These are phyloP conservation scores for Avena sativa DNA, from an alignment of 176 grass and related monocot species.

Conservation along the genomic window DNA sequence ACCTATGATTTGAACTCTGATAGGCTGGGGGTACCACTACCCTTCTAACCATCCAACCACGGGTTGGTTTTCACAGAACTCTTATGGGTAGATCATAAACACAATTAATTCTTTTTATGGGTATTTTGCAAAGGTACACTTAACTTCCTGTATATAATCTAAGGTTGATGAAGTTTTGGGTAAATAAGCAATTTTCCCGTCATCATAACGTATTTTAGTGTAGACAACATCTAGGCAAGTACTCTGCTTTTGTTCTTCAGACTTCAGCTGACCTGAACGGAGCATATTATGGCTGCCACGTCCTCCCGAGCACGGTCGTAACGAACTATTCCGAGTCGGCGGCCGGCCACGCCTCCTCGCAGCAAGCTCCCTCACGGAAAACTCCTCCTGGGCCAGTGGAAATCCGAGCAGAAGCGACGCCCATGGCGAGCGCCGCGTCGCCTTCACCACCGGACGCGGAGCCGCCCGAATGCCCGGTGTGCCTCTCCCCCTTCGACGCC, in stretches of 20 bases:
- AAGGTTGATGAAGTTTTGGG: no score
- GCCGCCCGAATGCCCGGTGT: constrained; percentile 83
- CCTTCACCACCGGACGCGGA: constrained; percentile 30
- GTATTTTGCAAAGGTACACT: no score
- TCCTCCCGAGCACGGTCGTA: neutral
- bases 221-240: no score
- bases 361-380: neutral
- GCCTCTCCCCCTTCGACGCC: constrained; percentile 70
- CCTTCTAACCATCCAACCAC: no score
- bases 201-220: no score
- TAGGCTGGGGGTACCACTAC: no score
- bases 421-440: constrained; percentile 30
- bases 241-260: neutral
- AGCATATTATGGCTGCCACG: neutral
- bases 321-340: neutral
- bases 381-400: neutral
- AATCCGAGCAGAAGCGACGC: neutral
- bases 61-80: no score
- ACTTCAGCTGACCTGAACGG: constrained; percentile 54
- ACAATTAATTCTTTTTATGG: no score
- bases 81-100: no score
- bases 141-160: no score
- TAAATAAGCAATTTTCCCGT: no score
- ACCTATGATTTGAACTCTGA: no score
- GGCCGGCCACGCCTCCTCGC: neutral